Conservation (phyloP, 148 eudicot genomes). For the Agrostemma githago region DNA sequence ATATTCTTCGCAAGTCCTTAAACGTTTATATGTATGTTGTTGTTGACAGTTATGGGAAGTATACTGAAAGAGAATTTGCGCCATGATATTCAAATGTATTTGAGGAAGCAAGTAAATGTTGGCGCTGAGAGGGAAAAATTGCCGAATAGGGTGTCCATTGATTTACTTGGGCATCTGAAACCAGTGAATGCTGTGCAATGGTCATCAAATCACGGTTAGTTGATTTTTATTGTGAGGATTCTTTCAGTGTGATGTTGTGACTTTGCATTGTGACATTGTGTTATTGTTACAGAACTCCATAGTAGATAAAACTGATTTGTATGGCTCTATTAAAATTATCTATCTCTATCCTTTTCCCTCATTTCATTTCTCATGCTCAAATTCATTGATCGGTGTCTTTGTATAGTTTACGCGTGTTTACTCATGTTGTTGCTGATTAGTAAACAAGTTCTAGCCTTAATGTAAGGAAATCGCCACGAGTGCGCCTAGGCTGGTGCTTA, state of each 20-base stretch:
- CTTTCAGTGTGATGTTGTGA: background rate
- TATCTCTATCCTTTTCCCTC: background rate
- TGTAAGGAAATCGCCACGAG: no score
- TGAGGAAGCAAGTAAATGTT: constrained; percentile 37
- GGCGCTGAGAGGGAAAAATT: constrained; percentile 21
- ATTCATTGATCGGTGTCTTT: no score
- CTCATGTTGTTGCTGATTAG: background rate
- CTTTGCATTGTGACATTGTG: background rate
- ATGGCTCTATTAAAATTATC: background rate
- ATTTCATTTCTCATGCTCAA: background rate
- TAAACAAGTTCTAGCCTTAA: background rate
- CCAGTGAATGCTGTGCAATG: constrained; percentile 68
- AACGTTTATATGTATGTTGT: background rate
- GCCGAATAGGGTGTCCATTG: constrained; percentile 36
- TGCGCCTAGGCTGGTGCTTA: no score
- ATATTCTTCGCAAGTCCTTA: background rate
- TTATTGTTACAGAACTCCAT: background rate
- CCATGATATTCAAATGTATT: constrained; percentile 39
- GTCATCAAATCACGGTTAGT: constrained; percentile 66
- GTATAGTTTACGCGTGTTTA: background rate
- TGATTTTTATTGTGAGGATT: background rate
- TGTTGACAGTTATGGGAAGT: constrained; percentile 56
- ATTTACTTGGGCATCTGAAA: constrained; percentile 60
- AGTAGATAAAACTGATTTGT: background rate
- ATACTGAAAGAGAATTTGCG: constrained; percentile 51